Conservation (phyloP, 371 early-diverging fungal genomes). For the Mortierella sp. region DNA sequence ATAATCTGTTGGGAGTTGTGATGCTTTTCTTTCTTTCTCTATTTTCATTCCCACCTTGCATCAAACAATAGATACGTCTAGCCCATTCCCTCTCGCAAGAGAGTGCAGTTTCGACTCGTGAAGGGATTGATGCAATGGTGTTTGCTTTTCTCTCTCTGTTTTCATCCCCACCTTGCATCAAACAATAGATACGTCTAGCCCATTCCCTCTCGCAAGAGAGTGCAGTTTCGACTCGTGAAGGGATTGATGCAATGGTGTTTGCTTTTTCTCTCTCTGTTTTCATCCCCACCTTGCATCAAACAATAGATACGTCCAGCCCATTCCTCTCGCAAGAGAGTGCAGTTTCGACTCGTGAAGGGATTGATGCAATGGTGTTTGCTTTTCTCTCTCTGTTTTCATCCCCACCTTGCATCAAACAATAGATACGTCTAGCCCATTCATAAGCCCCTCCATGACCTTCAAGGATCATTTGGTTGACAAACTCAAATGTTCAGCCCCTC, state of each 20-base stretch:
- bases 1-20: too few species aligned
- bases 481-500: background rate
- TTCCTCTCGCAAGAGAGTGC: slow-evolving; percentile 7
- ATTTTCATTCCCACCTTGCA: slow-evolving; percentile 4
- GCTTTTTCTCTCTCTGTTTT: background rate
- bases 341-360: slow-evolving; percentile 25
- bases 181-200: slow-evolving; percentile 15
- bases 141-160: slow-evolving; percentile 1
- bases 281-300: slow-evolving; percentile 10
- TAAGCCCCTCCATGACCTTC: background rate
- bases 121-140: slow-evolving; percentile 27
- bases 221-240: slow-evolving; percentile 20
- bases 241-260: slow-evolving; percentile 22
- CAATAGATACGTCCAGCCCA: slow-evolving; percentile 5
- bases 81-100: slow-evolving; percentile 23
- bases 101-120: slow-evolving; percentile 18
- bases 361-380: slow-evolving; percentile 16
- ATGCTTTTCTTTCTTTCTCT: slow-evolving; percentile 5
- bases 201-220: slow-evolving; percentile 22
- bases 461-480: background rate
- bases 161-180: background rate
- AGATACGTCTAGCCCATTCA: slow-evolving; percentile 7
- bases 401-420: slow-evolving; percentile 15
- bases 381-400: background rate
- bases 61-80: slow-evolving; percentile 11